Conservation (phyloP, 2,329 filamentous ascomycete genomes). For the Trichoderma sp. region DNA sequence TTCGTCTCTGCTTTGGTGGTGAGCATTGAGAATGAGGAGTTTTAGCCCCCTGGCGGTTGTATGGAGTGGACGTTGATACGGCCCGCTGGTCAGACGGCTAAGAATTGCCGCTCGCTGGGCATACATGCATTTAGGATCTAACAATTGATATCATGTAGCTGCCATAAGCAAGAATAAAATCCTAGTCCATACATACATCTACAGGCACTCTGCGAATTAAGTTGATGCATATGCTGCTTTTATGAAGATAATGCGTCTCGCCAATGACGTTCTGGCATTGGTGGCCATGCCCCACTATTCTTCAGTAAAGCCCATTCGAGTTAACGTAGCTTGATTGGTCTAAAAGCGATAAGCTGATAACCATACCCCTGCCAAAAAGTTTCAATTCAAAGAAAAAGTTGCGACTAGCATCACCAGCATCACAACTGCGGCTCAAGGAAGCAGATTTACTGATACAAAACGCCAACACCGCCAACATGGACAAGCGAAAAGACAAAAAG, state of each 20-base stretch:
- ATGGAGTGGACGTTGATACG: neutral
- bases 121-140: neutral
- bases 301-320: neutral
- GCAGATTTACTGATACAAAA: neutral
- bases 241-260: neutral
- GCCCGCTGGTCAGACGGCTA: neutral
- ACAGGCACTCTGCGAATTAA: neutral
- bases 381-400: constrained; percentile 26
- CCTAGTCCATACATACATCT: neutral
- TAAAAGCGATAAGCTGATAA: constrained; percentile 27
- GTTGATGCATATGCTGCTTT: neutral
- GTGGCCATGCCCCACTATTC: neutral
- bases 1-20: neutral
- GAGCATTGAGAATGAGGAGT: neutral
- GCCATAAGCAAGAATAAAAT: neutral
- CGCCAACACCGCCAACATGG: constrained; percentile 21
- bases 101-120: too few species aligned
- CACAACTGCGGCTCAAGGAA: neutral
- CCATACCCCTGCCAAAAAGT: constrained; percentile 30
- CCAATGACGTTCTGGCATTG: neutral
- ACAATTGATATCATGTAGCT: neutral
- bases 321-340: constrained; percentile 13
- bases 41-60: neutral
- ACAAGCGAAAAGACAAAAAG: constrained; percentile 39
- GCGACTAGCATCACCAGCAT: constrained; percentile 13